Percentiles rank a stretch among this genome's conserved stretches.
These are phyloP conservation scores for Candida boidinii DNA, from an alignment of 805 yeast species.

Conservation along the genomic window DNA sequence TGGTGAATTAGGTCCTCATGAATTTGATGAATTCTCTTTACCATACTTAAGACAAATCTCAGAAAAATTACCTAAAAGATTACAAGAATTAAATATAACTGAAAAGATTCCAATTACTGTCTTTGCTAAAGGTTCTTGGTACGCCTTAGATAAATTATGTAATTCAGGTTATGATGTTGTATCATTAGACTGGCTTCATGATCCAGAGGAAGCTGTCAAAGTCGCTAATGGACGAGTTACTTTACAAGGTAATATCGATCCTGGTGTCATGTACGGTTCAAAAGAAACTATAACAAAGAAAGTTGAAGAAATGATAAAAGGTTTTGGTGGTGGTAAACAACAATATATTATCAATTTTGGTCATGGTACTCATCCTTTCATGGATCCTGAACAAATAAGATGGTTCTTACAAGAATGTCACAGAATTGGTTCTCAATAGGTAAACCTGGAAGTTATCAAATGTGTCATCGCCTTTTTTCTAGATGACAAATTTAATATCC, in stretches of 20 bases:
- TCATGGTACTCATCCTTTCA: conserved; percentile 96
- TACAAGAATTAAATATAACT: conserved; percentile 59
- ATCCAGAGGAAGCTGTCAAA: conserved; percentile 77
- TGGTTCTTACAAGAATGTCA: conserved; percentile 86
- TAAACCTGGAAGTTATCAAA: too few relatives aligned
- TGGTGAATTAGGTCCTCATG: conserved; percentile 88
- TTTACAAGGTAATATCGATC: conserved; percentile 93
- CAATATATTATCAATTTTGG: conserved; percentile 92
- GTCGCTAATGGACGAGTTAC: conserved; percentile 68
- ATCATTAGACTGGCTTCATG: conserved; percentile 89
- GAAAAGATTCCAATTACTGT: conserved; percentile 81
- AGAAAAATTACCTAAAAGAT: conserved; percentile 54
- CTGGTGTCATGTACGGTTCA: conserved; percentile 89
- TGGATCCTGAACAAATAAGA: conserved; percentile 85
- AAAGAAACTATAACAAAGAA: conserved; percentile 71
- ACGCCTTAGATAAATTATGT: conserved; percentile 80
- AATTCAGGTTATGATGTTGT: conserved; percentile 75
- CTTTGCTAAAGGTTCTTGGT: conserved; percentile 97
- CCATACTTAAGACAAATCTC: conserved; percentile 82
- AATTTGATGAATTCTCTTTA: conserved; percentile 79
- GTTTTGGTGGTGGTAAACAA: conserved; percentile 91
- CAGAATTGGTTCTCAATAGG: conserved; percentile 46
- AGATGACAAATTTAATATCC: too few relatives aligned
- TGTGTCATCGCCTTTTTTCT: too few relatives aligned
- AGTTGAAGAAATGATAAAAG: conserved; percentile 80